phyloP scores from a whole-genome alignment of 2,329 filamentous ascomycete genomes.

The Beauveria rudraprayagi region DNA sequence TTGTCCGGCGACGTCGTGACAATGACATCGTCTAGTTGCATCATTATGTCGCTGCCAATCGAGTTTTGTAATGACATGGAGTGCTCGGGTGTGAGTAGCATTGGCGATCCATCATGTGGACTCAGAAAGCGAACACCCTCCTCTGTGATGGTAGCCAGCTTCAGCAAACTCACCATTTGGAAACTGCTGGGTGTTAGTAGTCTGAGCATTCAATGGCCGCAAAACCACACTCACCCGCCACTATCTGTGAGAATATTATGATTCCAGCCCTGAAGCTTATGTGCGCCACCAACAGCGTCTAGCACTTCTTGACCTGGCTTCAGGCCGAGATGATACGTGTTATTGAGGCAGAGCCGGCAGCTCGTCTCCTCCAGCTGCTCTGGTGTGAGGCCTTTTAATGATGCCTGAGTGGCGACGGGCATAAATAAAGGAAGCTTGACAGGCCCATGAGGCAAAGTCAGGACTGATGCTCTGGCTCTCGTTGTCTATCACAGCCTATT shows the following conservation, averaged over 20 bases:
- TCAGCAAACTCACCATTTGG: conserved; percentile 95
- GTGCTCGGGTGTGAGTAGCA: conserved; percentile 96
- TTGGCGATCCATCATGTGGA: conserved; percentile 88
- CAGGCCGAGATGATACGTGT: conserved; percentile 92
- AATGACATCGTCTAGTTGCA: conserved; percentile 98
- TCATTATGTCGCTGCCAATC: conserved; percentile 97
- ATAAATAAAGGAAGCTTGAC: conserved; percentile 93
- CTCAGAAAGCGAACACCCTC: conserved; percentile 94
- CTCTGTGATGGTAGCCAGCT: conserved; percentile 89
- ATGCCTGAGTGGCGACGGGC: conserved; percentile 96
- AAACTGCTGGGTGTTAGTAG: conserved; percentile 53
- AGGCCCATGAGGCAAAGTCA: conserved; percentile 84
- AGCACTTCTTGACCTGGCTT: conserved; percentile 90
- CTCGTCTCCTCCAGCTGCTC: conserved; percentile 84
- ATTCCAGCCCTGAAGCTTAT: conserved; percentile 90
- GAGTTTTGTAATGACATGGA: conserved; percentile 94
- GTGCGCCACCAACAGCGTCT: conserved; percentile 81
- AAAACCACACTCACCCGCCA: conserved; percentile 46
- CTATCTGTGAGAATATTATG: conserved; percentile 87
- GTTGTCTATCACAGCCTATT: conserved; percentile 57
- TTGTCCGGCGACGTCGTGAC: conserved; percentile 90
- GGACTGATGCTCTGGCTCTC: conserved; percentile 79
- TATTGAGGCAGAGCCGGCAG: conserved; percentile 89
- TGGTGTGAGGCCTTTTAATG: conserved; percentile 87
- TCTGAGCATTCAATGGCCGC: conserved; percentile 14